These are phyloP conservation scores for Vigna nakashimae DNA, from an alignment of 306 rosid genomes.

Conservation along the genomic window DNA sequence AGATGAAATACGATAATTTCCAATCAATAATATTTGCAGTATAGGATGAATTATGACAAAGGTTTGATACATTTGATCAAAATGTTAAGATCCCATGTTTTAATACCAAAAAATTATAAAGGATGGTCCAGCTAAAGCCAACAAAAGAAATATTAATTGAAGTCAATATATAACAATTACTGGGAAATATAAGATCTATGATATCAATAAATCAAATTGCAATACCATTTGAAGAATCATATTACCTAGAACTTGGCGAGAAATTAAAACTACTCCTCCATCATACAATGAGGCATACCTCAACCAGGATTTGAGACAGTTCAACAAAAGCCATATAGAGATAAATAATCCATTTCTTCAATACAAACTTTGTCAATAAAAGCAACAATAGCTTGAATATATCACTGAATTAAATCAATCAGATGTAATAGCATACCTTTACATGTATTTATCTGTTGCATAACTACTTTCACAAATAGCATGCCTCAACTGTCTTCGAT, in stretches of 20 bases:
- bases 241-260: conserved; percentile 22
- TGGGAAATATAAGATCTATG: conserved; percentile 4
- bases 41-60: neutral
- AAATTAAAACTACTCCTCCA: conserved; percentile 8
- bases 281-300: neutral
- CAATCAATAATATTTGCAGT: neutral
- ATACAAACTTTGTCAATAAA: neutral
- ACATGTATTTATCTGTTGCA: conserved; percentile 57
- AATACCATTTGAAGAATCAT: neutral
- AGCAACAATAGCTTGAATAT: neutral
- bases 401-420: conserved; percentile 31
- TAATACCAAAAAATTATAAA: conserved; percentile 12
- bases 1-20: conserved; percentile 7
- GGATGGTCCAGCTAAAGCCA: neutral
- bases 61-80: neutral
- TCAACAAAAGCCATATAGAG: conserved; percentile 23
- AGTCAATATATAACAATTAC: neutral
- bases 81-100: neutral
- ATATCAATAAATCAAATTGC: conserved; percentile 9
- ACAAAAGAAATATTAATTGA: conserved; percentile 2
- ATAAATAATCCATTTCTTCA: conserved; percentile 4
- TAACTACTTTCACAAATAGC: conserved; percentile 56
- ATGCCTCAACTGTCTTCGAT: conserved; percentile 41
- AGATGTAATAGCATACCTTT: conserved; percentile 62
- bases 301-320: conserved; percentile 12